phyloP scores from a whole-genome alignment of 345 rosid genomes.

The Hevea brasiliensis region DNA sequence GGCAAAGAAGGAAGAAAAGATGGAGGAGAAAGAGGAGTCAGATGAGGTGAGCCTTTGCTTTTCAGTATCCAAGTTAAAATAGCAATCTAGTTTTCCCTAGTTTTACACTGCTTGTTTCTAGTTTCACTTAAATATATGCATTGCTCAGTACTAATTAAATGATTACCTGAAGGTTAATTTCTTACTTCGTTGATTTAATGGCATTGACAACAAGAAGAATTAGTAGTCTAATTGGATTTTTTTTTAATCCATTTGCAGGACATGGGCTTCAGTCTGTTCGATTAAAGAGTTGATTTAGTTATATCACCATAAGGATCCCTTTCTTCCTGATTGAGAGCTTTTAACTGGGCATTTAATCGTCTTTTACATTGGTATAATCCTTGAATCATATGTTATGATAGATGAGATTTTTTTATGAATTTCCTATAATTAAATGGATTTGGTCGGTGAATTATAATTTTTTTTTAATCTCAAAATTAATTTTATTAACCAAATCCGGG shows the following conservation, averaged over 20 bases:
- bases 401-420: no score
- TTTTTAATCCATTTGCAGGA: neutral
- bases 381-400: neutral
- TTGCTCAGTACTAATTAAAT: neutral
- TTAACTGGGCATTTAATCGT: neutral
- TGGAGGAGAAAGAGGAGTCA: slow-evolving; percentile 25
- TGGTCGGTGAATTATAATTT: neutral
- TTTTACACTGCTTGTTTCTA: neutral
- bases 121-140: neutral
- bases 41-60: slow-evolving; percentile 14
- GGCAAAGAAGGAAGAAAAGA: slow-evolving; percentile 26
- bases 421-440: neutral
- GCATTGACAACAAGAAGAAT: no score
- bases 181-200: neutral
- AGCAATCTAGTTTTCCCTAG: neutral
- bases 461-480: no score
- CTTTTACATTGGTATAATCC: neutral
- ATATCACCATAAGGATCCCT: neutral
- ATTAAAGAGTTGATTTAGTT: slow-evolving; percentile 4
- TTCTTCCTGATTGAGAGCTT: neutral
- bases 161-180: no score
- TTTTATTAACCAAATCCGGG: no score
- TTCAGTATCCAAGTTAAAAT: neutral
- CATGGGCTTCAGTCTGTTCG: slow-evolving; percentile 13
- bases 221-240: neutral